Conservation (phyloP, 495 filamentous ascomycete genomes). For the Annulohypoxylon stygium region DNA sequence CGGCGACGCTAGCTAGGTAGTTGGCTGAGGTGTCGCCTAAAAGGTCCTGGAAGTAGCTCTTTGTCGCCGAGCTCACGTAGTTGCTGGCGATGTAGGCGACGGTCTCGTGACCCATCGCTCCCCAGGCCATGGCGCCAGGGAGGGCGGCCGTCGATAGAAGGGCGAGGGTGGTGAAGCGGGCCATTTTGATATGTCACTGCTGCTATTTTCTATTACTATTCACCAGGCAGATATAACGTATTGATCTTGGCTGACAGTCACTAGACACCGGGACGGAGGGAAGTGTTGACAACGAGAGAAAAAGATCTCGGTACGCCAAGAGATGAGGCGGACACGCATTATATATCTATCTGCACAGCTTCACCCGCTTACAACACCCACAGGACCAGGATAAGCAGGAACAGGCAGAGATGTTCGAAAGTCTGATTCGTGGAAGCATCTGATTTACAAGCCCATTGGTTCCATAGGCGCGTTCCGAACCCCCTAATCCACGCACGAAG, state of each 20-base stretch:
- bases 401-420: slow-evolving; percentile 12
- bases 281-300: slow-evolving; percentile 6
- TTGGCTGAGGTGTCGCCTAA: slow-evolving; percentile 63
- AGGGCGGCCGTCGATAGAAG: slow-evolving; percentile 39
- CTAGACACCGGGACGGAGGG: background rate
- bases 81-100: slow-evolving; percentile 67
- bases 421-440: slow-evolving; percentile 14
- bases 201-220: background rate
- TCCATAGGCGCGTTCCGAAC: slow-evolving; percentile 15
- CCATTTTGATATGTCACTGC: slow-evolving; percentile 31
- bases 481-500: slow-evolving; percentile 18
- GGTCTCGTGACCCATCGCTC: slow-evolving; percentile 70
- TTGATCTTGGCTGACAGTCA: background rate
- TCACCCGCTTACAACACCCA: slow-evolving; percentile 7
- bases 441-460: slow-evolving; percentile 16
- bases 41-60: slow-evolving; percentile 62
- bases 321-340: slow-evolving; percentile 19
- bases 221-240: background rate
- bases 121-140: slow-evolving; percentile 48
- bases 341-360: slow-evolving; percentile 22
- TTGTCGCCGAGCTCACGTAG: slow-evolving; percentile 61
- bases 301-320: slow-evolving; percentile 24
- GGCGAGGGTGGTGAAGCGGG: slow-evolving; percentile 37
- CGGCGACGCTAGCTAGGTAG: slow-evolving; percentile 70
- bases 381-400: background rate